Evolutionary conservation across 2,329 filamentous ascomycete species (phyloP), one percentile per base, ranked within the genome.

Genomic region (Moelleriella libera): DNA sequence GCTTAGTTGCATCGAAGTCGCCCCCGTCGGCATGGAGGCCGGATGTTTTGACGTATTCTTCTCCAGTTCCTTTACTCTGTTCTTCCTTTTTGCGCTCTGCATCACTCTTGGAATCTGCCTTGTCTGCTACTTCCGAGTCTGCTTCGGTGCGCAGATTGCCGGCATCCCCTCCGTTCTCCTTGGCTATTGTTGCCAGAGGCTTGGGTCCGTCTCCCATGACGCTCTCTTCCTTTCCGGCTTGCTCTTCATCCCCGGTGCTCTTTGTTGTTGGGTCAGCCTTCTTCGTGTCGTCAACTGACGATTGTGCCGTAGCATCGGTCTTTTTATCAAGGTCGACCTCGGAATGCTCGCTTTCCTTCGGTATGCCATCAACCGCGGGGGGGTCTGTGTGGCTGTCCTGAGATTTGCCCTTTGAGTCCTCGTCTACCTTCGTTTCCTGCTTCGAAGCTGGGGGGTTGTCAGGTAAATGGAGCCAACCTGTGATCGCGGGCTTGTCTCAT

Each of bases 1-100:
- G 74, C 50, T 74, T 74, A 6, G 71, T 65, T 4, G 76, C 79
- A 55, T 85, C 82, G 57, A 84, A 83, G 54, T 84, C 70, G 5
- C 82, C 81, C 1, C 82, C 81, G 40, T 86, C 80, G 12, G 79
- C 77, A 34, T 68, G 63, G 30, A 83, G 59, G 0, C 81, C 82
- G 1, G 69, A 71, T 28, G 70, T 72, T 61, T 72, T 76, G 52
- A 82, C 69, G 49, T 74, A 75, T 55, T 75, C 57, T 58, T 78
- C 73, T 6, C 77, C 77, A 0, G 73, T 78, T 1, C 71, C 73
- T 51, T 70, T 63, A 9, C 52, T 53, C 21, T 55, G 54, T 2
- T 58, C 51, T n/a, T 49, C 47, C 21, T 55, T 48, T 9, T 55
- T 47, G n/a, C 21, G 12, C 10, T 53, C 45, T 37, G 51, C 48